phyloP scores from a whole-genome alignment of 2,329 filamentous ascomycete species.

The Nannizzia gypsea region DNA sequence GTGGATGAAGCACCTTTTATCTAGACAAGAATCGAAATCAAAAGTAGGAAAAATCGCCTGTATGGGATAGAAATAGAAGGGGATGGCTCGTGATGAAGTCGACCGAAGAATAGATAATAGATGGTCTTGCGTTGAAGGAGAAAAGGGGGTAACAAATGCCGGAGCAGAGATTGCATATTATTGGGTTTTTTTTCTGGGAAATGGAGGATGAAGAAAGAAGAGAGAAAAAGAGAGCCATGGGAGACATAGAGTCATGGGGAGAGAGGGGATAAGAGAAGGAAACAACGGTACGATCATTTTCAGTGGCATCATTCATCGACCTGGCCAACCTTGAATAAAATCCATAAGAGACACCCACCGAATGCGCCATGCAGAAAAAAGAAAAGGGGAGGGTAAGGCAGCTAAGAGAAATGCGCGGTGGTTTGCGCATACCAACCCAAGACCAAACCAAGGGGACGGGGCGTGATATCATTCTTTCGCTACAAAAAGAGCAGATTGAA shows the following conservation, averaged over 20 bases:
- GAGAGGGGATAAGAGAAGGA: neutral
- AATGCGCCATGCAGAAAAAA: conserved; percentile 6
- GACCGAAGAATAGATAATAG: neutral
- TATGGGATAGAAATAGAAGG: neutral
- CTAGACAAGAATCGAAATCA: conserved; percentile 3
- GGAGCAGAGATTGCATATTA: conserved; percentile 1
- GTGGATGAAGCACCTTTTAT: neutral
- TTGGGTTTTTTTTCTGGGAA: neutral
- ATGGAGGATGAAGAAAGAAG: neutral
- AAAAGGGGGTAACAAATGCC: neutral
- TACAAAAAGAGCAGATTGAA: conserved; percentile 1
- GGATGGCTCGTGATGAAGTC: neutral
- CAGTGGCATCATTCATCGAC: conserved; percentile 1
- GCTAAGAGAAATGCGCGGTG: conserved; percentile 1
- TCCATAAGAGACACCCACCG: conserved; percentile 4
- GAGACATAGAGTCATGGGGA: neutral
- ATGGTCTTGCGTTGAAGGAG: neutral
- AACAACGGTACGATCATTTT: conserved; percentile 5
- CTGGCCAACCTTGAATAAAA: conserved; percentile 3
- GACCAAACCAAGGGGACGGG: conserved; percentile 1
- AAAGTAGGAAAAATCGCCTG: neutral
- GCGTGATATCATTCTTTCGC: conserved; percentile 3
- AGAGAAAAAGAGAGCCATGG: neutral
- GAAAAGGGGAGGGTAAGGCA: neutral
- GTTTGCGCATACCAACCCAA: conserved; percentile 1